phyloP scores from a whole-genome alignment of 805 yeast species.

The Scheffersomyces spartinae region DNA sequence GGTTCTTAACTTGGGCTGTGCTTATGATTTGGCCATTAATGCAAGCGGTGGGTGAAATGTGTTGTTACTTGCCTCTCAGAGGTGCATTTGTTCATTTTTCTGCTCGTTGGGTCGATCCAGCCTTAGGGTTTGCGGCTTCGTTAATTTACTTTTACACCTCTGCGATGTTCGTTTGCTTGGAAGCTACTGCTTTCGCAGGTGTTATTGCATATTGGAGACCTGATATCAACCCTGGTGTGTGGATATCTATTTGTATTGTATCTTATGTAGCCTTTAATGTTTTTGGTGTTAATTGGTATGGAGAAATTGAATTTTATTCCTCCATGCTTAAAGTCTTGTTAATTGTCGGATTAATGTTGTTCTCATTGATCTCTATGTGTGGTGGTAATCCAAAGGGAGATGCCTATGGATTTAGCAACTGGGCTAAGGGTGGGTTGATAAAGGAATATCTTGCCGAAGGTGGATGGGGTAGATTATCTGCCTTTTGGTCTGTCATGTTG shows the following conservation, averaged over 20 bases:
- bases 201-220: conserved; percentile 20
- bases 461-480: conserved; percentile 21
- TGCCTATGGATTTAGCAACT: conserved; percentile 44
- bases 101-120: conserved; percentile 26
- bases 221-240: conserved; percentile 18
- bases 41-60: conserved; percentile 27
- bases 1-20: conserved; percentile 17
- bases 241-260: conserved; percentile 17
- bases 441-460: conserved; percentile 14
- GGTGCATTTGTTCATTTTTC: conserved; percentile 22
- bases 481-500: conserved; percentile 19
- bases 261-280: conserved; percentile 15
- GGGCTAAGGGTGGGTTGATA: conserved; percentile 41
- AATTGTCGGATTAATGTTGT: conserved; percentile 26
- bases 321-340: conserved; percentile 25
- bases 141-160: conserved; percentile 22
- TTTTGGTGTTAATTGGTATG: conserved; percentile 22
- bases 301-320: conserved; percentile 37
- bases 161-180: conserved; percentile 22
- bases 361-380: conserved; percentile 25
- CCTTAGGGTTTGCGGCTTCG: conserved; percentile 22
- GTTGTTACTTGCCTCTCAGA: conserved; percentile 30
- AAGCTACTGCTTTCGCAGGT: conserved; percentile 20
- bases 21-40: conserved; percentile 23
- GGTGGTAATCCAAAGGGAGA: conserved; percentile 24